These are phyloP conservation scores for Nannizziopsis arthrosporioides DNA, from an alignment of 2,329 filamentous ascomycete species.

Conservation along the genomic window DNA sequence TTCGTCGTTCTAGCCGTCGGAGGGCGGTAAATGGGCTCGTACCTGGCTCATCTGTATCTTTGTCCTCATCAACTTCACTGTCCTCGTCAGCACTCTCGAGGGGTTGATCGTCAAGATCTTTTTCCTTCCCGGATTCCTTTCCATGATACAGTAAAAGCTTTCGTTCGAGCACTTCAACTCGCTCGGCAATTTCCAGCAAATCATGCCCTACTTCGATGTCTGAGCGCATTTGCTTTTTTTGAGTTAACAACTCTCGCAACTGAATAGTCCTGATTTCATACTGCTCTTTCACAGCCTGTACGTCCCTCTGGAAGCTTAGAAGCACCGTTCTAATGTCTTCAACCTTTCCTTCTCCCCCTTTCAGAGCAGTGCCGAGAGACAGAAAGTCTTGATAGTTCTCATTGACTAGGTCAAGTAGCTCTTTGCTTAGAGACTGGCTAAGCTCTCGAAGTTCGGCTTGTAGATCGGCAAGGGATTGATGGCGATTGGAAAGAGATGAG, in stretches of 20 bases:
- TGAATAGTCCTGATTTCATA: constrained; percentile 55
- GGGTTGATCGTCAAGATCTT: constrained; percentile 19
- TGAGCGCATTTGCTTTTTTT: constrained; percentile 53
- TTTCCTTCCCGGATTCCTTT: constrained; percentile 23
- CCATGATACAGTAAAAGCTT: constrained; percentile 50
- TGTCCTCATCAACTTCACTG: constrained; percentile 24
- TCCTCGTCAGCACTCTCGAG: constrained; percentile 24
- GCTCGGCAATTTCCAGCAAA: constrained; percentile 35
- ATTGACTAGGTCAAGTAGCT: constrained; percentile 90
- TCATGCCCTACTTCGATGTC: constrained; percentile 51
- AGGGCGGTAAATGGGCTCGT: constrained; percentile 26
- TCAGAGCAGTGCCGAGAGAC: constrained; percentile 65
- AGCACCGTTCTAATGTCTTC: constrained; percentile 82
- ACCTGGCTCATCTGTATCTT: constrained; percentile 14
- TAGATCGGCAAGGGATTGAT: constrained; percentile 92
- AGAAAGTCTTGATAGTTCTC: constrained; percentile 89
- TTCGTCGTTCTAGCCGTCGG: constrained; percentile 44
- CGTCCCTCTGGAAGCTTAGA: constrained; percentile 70
- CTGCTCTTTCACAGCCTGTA: constrained; percentile 58
- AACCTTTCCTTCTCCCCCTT: constrained; percentile 80
- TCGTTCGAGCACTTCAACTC: constrained; percentile 50
- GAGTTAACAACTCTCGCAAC: constrained; percentile 49
- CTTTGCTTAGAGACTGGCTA: constrained; percentile 65
- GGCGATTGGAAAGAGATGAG: constrained; percentile 68
- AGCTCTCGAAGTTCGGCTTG: constrained; percentile 74